A percentile compares a stretch with the other conserved stretches of the same genome.
Evolutionary conservation across 345 rosid genomes (phyloP).

Genomic region (Citrus sp.): DNA sequence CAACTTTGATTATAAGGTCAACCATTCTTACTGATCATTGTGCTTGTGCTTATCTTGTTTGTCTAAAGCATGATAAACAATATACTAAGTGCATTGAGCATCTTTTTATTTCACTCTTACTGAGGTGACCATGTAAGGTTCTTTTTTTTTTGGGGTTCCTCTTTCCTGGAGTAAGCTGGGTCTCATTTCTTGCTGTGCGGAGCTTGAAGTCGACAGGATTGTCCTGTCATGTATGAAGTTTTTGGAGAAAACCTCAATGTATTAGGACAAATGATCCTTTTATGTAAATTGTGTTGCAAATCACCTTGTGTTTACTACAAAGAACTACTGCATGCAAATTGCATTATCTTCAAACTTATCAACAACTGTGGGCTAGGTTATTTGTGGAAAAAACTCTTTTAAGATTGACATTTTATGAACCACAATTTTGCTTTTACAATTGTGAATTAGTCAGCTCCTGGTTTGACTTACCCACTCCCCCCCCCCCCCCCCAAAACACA

Average conservation of each 20-base stretch:
- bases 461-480: not conserved
- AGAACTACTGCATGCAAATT: not conserved
- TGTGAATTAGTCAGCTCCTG: not conserved
- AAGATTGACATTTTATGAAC: not conserved
- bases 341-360: not conserved
- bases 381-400: not conserved
- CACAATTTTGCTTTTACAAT: not conserved
- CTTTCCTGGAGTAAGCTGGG: not conserved
- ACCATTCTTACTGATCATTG: not conserved
- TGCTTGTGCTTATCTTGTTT: not conserved
- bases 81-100: not conserved
- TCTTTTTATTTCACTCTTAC: not conserved
- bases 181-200: not conserved
- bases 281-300: not conserved
- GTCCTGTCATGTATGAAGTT: not conserved
- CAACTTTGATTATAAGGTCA: constrained; percentile 94
- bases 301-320: not conserved
- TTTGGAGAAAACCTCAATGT: not conserved
- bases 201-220: not conserved
- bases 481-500: no score
- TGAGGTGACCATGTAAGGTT: not conserved
- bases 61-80: not conserved
- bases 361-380: not conserved
- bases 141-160: not conserved
- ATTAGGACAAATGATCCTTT: not conserved